These are phyloP conservation scores for Fomitopsis pulvina DNA, from an alignment of 768 basidiomycete genomes.

Conservation along the genomic window DNA sequence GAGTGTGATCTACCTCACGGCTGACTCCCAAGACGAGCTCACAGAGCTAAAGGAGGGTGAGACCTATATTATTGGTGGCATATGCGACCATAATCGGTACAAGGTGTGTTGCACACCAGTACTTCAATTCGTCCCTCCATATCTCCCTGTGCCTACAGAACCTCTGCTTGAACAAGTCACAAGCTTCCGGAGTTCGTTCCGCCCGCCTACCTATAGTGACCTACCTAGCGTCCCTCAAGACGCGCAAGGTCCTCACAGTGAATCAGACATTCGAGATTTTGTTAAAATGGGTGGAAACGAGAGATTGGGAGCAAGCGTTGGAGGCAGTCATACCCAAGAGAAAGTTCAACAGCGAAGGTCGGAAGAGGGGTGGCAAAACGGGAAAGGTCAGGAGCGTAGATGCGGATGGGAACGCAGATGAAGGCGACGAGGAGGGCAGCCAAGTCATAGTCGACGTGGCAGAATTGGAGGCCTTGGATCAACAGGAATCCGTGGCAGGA, in stretches of 20 bases:
- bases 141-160: conserved; percentile 50
- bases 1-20: conserved; percentile 85
- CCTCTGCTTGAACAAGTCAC: conserved; percentile 85
- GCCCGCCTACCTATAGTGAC: conserved; percentile 94
- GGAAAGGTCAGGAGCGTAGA: too few relatives aligned
- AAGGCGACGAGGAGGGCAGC: conserved; percentile 7
- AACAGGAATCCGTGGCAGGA: not conserved
- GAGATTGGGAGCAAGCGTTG: conserved; percentile 83
- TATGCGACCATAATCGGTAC: conserved; percentile 94
- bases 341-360: conserved; percentile 59
- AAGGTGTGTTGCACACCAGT: conserved; percentile 47
- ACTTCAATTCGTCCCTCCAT: not conserved
- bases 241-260: conserved; percentile 94
- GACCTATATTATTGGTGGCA: conserved; percentile 92
- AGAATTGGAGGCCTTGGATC: not conserved
- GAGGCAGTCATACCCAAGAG: conserved; percentile 87
- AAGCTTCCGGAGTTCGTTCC: conserved; percentile 63
- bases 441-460: too few relatives aligned
- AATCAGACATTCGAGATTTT: conserved; percentile 95
- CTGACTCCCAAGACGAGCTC: conserved; percentile 85
- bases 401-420: conserved; percentile 2
- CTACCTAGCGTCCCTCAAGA: conserved; percentile 75
- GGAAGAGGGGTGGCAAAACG: conserved; percentile 12
- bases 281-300: conserved; percentile 79
- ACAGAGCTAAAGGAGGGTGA: conserved; percentile 76